Percentiles rank a stretch among this genome's conserved stretches.
Conservation (phyloP, 495 filamentous ascomycete genomes). For the Xylaria nigripes region DNA sequence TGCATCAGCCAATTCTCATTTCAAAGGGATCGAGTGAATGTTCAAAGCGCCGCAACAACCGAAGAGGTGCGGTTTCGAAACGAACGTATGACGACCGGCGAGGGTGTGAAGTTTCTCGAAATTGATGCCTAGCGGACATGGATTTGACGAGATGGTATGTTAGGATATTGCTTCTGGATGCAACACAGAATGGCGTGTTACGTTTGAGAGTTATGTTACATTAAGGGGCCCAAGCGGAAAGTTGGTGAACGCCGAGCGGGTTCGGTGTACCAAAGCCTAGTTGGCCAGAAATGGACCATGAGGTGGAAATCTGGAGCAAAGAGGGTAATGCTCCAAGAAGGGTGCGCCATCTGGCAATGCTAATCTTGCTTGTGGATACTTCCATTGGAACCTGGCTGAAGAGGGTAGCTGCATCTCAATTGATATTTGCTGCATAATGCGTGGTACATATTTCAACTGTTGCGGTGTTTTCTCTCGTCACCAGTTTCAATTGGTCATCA, state of each 20-base stretch:
- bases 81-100: slow-evolving; percentile 25
- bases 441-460: slow-evolving; percentile 6
- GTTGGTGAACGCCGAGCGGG: slow-evolving; percentile 21
- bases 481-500: slow-evolving; percentile 3
- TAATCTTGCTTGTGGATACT: slow-evolving; percentile 26
- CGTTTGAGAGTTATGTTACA: slow-evolving; percentile 12
- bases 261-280: slow-evolving; percentile 13
- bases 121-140: slow-evolving; percentile 19
- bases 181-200: slow-evolving; percentile 19
- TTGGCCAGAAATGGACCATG: slow-evolving; percentile 21
- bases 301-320: slow-evolving; percentile 24
- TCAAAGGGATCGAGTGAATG: slow-evolving; percentile 31
- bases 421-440: slow-evolving; percentile 15
- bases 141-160: slow-evolving; percentile 18
- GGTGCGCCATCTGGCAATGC: slow-evolving; percentile 43
- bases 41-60: slow-evolving; percentile 23
- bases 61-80: slow-evolving; percentile 22
- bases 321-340: slow-evolving; percentile 34
- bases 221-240: slow-evolving; percentile 14
- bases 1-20: slow-evolving; percentile 46
- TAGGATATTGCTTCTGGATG: slow-evolving; percentile 19
- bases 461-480: neutral
- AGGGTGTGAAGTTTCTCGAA: slow-evolving; percentile 22
- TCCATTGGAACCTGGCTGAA: slow-evolving; percentile 18
- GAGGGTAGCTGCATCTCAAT: slow-evolving; percentile 12